Evolutionary conservation across 208 protist genomes (phyloP).

Genomic region (Crithidia expoeki): DNA sequence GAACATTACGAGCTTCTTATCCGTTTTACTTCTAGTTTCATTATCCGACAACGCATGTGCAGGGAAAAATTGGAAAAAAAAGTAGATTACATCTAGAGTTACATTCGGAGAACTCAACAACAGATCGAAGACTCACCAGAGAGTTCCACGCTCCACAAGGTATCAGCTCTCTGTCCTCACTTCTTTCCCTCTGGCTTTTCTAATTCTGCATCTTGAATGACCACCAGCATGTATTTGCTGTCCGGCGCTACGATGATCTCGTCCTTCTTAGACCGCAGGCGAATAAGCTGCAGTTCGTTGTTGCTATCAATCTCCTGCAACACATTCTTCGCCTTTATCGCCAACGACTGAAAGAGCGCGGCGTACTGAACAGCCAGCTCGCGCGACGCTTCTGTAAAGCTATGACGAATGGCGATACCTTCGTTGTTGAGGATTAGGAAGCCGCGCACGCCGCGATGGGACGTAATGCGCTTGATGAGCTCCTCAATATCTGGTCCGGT

Average conservation of each 20-base stretch:
- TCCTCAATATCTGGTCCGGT: conserved; percentile 94
- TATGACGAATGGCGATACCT: conserved; percentile 94
- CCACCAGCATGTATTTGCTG: conserved; percentile 90
- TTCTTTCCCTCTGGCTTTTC: conserved; percentile 35
- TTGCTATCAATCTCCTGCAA: conserved; percentile 94
- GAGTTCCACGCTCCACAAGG: neutral
- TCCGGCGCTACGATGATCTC: conserved; percentile 97
- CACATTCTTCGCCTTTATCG: conserved; percentile 89
- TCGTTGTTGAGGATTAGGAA: conserved; percentile 96
- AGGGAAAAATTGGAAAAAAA: neutral
- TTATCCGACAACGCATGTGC: neutral
- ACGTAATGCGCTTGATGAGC: conserved; percentile 95
- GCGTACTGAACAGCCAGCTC: conserved; percentile 94
- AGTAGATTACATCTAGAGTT: too few species aligned
- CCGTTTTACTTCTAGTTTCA: neutral
- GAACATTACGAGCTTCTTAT: neutral
- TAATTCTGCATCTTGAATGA: conserved; percentile 82
- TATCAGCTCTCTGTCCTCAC: neutral
- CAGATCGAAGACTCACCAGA: too few species aligned
- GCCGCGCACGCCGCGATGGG: conserved; percentile 93
- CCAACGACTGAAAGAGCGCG: conserved; percentile 92
- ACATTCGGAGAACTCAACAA: too few species aligned
- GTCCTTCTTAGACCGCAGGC: conserved; percentile 94
- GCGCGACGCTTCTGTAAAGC: conserved; percentile 89
- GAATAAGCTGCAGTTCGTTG: conserved; percentile 96